Percentiles rank a stretch among this genome's conserved stretches.
Evolutionary conservation across 768 basidiomycete species (phyloP).

Genomic region (Auriscalpium vulgare): DNA sequence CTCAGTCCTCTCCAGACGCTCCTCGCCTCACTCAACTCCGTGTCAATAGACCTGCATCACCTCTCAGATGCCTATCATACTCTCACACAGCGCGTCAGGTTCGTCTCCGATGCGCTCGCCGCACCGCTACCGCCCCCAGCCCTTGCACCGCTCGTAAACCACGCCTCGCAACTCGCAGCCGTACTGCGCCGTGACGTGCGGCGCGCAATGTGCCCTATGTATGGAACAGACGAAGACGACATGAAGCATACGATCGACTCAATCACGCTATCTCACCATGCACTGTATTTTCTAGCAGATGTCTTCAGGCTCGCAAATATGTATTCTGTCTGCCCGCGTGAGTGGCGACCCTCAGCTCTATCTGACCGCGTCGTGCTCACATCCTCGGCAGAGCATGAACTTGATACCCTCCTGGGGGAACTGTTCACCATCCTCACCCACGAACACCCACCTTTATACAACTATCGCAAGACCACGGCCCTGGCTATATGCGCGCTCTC

Average conservation of each 20-base stretch:
- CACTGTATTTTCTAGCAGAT: neutral
- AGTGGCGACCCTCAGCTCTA: neutral
- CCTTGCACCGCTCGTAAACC: neutral
- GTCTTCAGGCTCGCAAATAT: neutral
- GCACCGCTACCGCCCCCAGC: neutral
- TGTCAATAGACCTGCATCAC: neutral
- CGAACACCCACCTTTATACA: too few species aligned
- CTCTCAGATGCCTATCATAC: neutral
- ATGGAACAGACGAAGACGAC: neutral
- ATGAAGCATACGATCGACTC: neutral
- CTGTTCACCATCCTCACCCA: too few species aligned
- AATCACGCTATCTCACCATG: neutral
- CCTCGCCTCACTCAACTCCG: neutral
- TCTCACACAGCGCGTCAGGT: neutral
- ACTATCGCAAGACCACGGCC: too few species aligned
- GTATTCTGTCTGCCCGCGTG: neutral
- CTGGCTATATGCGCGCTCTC: too few species aligned
- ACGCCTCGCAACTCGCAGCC: neutral
- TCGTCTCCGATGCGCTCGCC: neutral
- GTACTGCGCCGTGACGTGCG: neutral
- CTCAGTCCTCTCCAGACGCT: neutral
- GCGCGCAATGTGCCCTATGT: neutral
- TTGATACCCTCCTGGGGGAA: too few species aligned
- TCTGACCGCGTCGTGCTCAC: too few species aligned
- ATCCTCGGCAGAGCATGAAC: too few species aligned